Conservation (phyloP, 129 eudicot species). For the Artemisia tridentata region DNA sequence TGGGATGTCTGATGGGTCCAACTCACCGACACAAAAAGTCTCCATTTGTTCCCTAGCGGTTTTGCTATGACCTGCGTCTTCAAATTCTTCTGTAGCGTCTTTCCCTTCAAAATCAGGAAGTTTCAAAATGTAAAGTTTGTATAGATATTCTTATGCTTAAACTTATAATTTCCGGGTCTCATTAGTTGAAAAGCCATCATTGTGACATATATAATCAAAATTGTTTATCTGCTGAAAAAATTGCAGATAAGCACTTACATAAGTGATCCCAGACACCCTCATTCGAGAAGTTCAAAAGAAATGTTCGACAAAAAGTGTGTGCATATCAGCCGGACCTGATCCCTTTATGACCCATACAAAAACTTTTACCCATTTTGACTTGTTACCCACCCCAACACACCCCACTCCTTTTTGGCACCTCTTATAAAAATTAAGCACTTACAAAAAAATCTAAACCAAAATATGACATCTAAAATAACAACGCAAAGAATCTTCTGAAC, state of each 20-base stretch:
- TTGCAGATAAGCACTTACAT: too few relatives aligned
- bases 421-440: neutral
- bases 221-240: neutral
- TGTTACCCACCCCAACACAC: neutral
- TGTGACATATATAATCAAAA: neutral
- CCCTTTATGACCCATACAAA: neutral
- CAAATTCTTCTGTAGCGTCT: conserved; percentile 99
- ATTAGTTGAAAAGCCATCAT: neutral
- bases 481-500: conserved; percentile 18
- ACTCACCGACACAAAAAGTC: conserved; percentile 71
- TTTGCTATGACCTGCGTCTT: conserved; percentile 96
- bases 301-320: neutral
- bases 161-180: too few relatives aligned
- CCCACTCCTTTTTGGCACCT: neutral
- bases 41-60: conserved; percentile 77
- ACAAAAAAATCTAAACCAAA: neutral
- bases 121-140: conserved; percentile 1
- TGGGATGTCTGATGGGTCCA: conserved; percentile 57
- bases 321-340: neutral
- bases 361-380: neutral
- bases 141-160: neutral
- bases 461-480: neutral
- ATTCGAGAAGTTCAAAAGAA: neutral
- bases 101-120: conserved; percentile 45
- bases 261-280: too few relatives aligned